Evolutionary conservation across 257 asterid species (phyloP), one percentile per base, ranked within the genome.

Genomic region (Capsicum pubescens): DNA sequence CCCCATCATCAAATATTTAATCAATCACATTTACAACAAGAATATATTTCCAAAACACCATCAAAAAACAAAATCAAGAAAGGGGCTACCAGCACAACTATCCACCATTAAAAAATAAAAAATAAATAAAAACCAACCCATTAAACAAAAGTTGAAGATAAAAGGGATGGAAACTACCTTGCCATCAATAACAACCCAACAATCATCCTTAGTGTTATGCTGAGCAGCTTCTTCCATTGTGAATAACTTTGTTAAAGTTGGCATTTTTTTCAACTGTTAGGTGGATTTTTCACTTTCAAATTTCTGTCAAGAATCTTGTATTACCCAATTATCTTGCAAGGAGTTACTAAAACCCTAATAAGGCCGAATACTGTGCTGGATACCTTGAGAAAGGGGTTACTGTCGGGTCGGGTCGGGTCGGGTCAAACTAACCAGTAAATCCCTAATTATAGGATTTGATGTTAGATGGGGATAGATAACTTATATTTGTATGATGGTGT

Each of bases 131-230:
- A 72, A 32, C 6, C 21, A 63, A 21, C 26, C 5, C 61, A 57
- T 19, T 19, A n/a, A 3, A 50, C 9, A 8, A 9, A 50, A 50
- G 55, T 50, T 9, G 55, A 50, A 50, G 55, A 50, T 50, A 9
- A 9, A 1, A 46, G 9, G 55, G 8, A 5, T 36, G 6, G 32
- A 67, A 6, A 21, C 13, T 32, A 95, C 99, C 98, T 94, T 94
- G 87, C 97, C 98, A 81, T 93, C 93, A 21, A 94, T 85, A 39
- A 92, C 93, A 36, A 96, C 90, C 99, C 99, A 96, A 59, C 99
- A 94, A 88, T 96, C 98, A n/a, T 89, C 98, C 61, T 17, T 88
- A 80, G 95, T 93, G 79, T 91, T 93, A 89, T 96, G 99, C 60
- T 91, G 84, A 55, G 99, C 86, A 1, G 94, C 95, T 89, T 94